Evolutionary conservation across 345 rosid species (phyloP), one percentile per base, ranked within the genome.

Genomic region (Bruguiera gymnorhiza): DNA sequence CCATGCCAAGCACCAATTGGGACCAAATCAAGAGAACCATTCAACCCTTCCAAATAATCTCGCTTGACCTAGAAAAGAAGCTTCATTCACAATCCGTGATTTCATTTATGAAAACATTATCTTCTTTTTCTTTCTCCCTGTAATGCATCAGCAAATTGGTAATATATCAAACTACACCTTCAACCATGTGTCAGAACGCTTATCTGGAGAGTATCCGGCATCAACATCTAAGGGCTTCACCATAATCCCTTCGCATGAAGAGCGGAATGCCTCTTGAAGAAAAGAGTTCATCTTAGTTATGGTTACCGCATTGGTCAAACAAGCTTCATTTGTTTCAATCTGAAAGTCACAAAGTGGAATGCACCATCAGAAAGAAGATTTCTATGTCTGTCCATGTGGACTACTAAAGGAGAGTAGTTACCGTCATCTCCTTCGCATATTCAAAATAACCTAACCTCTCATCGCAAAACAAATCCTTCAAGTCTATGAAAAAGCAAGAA

Each of bases 1-100:
- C 96, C 97, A 77, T 90, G 89, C 98, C 98, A 89, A 65, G 96
- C 97, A 65, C 96, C 98, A 54, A 93, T 93, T 13, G 98, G 93
- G 69, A 93, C 93, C 79, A 93, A 84, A 85, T 90, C 98, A 77
- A 93, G 86, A 43, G 97, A 84, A 73, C 90, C 98, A 53, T 81
- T 79, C 66, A 93, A 62, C 65, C 90, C 97, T 50, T 87, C 93
- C 52, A 90, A 84, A 80, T 93, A 90, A 76, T 93, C 98, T 72
- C 89, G 90, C 78, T 93, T 93, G 39, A 93, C 91, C 98, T 90
- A 76, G 66, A 73, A 77, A 73, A 70, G 62, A 67, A 58, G 63
- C 61, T 24, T 30, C 67, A 67, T 64, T 53, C 30, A n/a, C 62
- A 60, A 59, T 73, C 23, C 20, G 30, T 62, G 23, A 70, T 31